phyloP scores from a whole-genome alignment of 441 rosid genomes.

The Geranium incanum region DNA sequence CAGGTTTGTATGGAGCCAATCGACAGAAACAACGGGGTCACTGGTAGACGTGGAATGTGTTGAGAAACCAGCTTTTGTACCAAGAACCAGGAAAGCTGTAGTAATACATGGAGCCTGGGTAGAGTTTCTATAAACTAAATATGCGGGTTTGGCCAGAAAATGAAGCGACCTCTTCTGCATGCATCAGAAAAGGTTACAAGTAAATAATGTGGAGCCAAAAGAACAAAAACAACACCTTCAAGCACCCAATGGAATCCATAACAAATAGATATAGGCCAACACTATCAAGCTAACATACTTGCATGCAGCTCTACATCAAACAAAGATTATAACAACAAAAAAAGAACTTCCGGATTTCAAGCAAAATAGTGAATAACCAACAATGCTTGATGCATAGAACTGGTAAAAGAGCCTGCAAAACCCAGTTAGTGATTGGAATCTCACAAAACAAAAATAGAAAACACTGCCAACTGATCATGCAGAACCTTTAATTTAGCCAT shows the following conservation, averaged over 20 bases:
- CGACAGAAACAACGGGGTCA: conserved; percentile 78
- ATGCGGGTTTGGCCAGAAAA: conserved; percentile 21
- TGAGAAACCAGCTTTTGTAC: conserved; percentile 32
- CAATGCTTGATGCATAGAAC: not conserved
- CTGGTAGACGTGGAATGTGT: conserved; percentile 38
- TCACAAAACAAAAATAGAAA: no score
- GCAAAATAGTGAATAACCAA: not conserved
- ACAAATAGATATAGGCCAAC: not conserved
- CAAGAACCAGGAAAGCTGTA: conserved; percentile 48
- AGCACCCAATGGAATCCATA: not conserved
- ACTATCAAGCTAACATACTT: not conserved
- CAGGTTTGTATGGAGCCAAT: conserved; percentile 85
- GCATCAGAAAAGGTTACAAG: conserved; percentile 3
- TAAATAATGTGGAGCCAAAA: conserved; percentile 1
- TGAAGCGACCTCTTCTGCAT: conserved; percentile 43
- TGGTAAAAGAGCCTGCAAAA: not conserved
- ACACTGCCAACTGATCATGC: not conserved
- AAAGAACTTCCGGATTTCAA: no score
- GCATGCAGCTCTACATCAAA: not conserved
- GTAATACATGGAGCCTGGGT: conserved; percentile 30
- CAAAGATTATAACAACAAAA: no score
- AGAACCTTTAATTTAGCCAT: not conserved
- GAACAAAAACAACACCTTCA: not conserved
- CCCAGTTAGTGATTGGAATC: no score
- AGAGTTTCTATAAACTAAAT: conserved; percentile 26